Evolutionary conservation across 192 early-diverging fungal genomes (phyloP).

Genomic region (Dissophora globulifera): DNA sequence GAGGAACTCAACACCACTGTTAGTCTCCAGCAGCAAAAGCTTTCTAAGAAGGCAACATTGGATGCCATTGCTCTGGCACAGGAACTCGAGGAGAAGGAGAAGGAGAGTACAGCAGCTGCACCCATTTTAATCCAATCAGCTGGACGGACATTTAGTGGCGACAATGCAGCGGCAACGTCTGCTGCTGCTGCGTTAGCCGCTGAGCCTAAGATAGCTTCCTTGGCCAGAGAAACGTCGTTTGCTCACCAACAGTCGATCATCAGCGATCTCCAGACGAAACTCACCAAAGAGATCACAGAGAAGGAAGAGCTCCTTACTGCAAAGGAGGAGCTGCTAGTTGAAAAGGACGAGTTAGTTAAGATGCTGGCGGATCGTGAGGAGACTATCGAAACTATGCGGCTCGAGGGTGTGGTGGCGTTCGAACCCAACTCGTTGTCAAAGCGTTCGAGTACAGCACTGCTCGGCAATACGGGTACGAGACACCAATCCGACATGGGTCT

Average conservation of each 20-base stretch:
- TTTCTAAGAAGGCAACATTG: conserved; percentile 42
- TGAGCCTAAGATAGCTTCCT: conserved; percentile 36
- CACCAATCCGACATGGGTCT: conserved; percentile 12
- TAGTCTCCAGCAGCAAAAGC: conserved; percentile 55
- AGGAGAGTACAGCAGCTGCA: not conserved
- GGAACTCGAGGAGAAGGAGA: conserved; percentile 20
- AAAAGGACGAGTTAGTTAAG: conserved; percentile 65
- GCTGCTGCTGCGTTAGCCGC: not conserved
- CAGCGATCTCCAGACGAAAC: conserved; percentile 41
- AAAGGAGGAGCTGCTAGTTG: conserved; percentile 60
- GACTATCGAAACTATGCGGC: conserved; percentile 64
- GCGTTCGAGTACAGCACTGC: conserved; percentile 6
- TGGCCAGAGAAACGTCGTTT: conserved; percentile 49
- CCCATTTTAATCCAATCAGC: conserved; percentile 35
- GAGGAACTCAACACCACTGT: conserved; percentile 63
- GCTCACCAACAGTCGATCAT: conserved; percentile 49
- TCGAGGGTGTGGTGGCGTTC: conserved; percentile 48
- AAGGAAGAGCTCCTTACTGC: conserved; percentile 48
- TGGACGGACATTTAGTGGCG: not conserved
- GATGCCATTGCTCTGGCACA: conserved; percentile 42
- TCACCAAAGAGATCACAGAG: conserved; percentile 39
- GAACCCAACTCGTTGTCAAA: conserved; percentile 18
- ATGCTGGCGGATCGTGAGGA: conserved; percentile 66
- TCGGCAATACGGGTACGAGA: conserved; percentile 5
- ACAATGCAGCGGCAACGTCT: conserved; percentile 6